Evolutionary conservation across 2,329 filamentous ascomycete genomes (phyloP), one percentile per base, ranked within the genome.

Genomic region (Sclerotinia nivalis): DNA sequence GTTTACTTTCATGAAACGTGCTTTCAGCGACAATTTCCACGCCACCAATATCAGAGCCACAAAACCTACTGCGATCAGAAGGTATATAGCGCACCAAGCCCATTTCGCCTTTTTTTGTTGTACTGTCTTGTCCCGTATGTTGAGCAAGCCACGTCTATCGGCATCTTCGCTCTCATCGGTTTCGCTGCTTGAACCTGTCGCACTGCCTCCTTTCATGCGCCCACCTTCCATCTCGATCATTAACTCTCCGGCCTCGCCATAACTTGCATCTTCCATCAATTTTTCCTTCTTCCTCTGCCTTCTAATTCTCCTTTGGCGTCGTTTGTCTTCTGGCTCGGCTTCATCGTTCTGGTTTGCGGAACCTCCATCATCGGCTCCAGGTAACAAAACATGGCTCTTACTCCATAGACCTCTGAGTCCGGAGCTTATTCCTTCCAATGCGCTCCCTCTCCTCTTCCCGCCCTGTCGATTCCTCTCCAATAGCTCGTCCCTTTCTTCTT

Each of bases 181-280:
- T 75, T 90, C 82, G 83, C 85, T 88, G 79, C 86, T 89, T 0
- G 86, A 84, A 49, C 87, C 87, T 0, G 87, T 89, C 8, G 83
- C 84, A 77, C 86, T 91, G 68, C 90, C 89, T 61, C 90, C 88
- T 71, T 85, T 88, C 76, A 91, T 86, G 2, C 85, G 87, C 1
- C 93, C 93, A 78, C 93, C 91, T 80, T 97, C 94, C 91, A 72
- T 93, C 81, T 96, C 92, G 79, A 93, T 94, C 89, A 97, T 92
- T 76, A 96, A 83, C 79, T 89, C 87, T 50, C 90, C 89, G 74
- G 92, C 88, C 77, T 93, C 91, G 69, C 89, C 89, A 71, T 88
- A 80, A 37, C 82, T 82, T 5, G 87, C 87, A 66, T 86, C 82
- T 69, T 83, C 82, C 74, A 84, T 80, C 77, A 86, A 79, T 73